phyloP scores from a whole-genome alignment of 2,329 filamentous ascomycete genomes.

The Fusarium pseudocircinatum region DNA sequence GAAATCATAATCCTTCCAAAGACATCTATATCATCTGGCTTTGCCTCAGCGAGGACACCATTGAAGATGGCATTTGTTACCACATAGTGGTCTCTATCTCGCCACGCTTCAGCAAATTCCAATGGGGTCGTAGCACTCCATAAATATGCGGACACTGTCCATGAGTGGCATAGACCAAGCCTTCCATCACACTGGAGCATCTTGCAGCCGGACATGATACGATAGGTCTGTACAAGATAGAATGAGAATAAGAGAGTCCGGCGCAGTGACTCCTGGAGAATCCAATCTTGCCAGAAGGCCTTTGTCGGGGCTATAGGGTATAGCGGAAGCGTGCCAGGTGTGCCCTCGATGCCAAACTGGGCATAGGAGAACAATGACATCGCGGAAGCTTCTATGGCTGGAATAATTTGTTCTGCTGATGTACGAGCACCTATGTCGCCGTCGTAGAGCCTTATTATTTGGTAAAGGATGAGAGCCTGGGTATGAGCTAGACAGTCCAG shows the following conservation, averaged over 20 bases:
- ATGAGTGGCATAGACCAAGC: constrained; percentile 48
- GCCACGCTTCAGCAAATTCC: constrained; percentile 53
- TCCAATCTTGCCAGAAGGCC: constrained; percentile 61
- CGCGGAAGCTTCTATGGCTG: constrained; percentile 47
- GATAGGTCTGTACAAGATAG: constrained; percentile 55
- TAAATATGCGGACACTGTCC: constrained; percentile 52
- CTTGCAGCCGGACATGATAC: constrained; percentile 45
- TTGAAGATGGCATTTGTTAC: constrained; percentile 45
- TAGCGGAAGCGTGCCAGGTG: constrained; percentile 38
- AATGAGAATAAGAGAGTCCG: constrained; percentile 61
- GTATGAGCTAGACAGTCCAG: constrained; percentile 52
- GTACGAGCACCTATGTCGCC: constrained; percentile 56
- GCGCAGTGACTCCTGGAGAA: constrained; percentile 63
- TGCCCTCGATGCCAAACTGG: constrained; percentile 43
- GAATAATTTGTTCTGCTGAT: constrained; percentile 49
- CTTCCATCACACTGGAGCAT: constrained; percentile 43
- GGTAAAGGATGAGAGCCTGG: constrained; percentile 61
- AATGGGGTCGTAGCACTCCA: constrained; percentile 50
- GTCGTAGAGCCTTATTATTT: constrained; percentile 61
- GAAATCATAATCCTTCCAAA: constrained; percentile 53
- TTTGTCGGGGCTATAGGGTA: constrained; percentile 53
- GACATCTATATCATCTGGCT: constrained; percentile 54
- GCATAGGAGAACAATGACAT: constrained; percentile 47
- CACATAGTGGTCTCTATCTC: constrained; percentile 48
- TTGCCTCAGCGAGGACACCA: constrained; percentile 46